Percentiles rank a stretch among this genome's conserved stretches.
These are phyloP conservation scores for Geotrichum citri-aurantii DNA, from an alignment of 1,139 yeast species.

Conservation along the genomic window DNA sequence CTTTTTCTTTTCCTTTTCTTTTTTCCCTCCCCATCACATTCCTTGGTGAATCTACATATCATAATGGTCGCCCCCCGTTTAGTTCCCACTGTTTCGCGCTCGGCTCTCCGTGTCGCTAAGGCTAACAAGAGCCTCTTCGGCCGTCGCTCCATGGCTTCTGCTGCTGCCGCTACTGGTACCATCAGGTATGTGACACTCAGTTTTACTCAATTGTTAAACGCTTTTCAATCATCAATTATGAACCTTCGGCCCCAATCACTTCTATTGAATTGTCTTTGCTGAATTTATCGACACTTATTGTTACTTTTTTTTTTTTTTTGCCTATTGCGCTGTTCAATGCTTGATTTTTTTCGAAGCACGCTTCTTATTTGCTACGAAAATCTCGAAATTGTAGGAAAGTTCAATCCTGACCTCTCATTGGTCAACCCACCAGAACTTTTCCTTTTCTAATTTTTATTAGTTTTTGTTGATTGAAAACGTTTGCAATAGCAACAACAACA, in stretches of 20 bases:
- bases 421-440: background rate
- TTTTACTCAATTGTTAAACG: background rate
- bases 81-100: constrained; percentile 82
- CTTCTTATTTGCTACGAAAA: background rate
- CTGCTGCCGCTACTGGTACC: constrained; percentile 79
- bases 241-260: background rate
- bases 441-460: background rate
- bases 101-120: constrained; percentile 86
- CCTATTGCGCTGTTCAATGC: background rate
- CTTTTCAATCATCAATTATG: constrained; percentile 14
- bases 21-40: constrained; percentile 10
- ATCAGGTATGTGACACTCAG: constrained; percentile 67
- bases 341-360: background rate
- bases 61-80: constrained; percentile 67
- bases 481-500: background rate
- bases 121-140: constrained; percentile 58
- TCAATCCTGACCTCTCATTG: background rate
- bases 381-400: background rate
- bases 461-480: background rate
- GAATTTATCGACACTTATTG: background rate
- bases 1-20: background rate
- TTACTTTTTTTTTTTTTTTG: background rate
- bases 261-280: background rate
- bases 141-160: constrained; percentile 81
- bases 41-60: constrained; percentile 17